Percentiles rank a stretch among this genome's conserved stretches.
Evolutionary conservation across 1,139 yeast species (phyloP).

Genomic region (Debaryomyces subglobosus): DNA sequence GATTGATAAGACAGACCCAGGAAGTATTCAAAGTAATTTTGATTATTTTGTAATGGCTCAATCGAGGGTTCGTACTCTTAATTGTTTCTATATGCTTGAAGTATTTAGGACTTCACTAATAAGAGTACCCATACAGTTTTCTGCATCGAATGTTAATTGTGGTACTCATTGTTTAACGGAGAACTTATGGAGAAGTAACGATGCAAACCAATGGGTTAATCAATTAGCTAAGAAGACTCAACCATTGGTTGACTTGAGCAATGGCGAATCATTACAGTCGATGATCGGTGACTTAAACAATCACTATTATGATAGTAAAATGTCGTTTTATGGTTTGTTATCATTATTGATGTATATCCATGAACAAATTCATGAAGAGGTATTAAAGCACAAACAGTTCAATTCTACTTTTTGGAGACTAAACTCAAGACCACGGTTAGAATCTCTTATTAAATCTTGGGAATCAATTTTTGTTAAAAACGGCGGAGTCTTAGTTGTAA

Average conservation of each 20-base stretch:
- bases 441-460: constrained; percentile 62
- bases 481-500: constrained; percentile 61
- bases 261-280: constrained; percentile 55
- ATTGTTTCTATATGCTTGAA: constrained; percentile 73
- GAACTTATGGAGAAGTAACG: constrained; percentile 66
- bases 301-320: constrained; percentile 42
- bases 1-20: constrained; percentile 34
- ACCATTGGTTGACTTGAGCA: constrained; percentile 53
- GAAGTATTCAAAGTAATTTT: constrained; percentile 49
- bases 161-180: constrained; percentile 78
- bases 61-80: constrained; percentile 83
- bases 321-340: constrained; percentile 61
- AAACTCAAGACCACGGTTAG: constrained; percentile 58
- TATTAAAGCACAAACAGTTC: constrained; percentile 30
- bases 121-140: constrained; percentile 60
- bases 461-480: constrained; percentile 60
- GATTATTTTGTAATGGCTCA: constrained; percentile 81
- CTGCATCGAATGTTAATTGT: constrained; percentile 63
- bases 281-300: constrained; percentile 52
- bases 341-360: constrained; percentile 73
- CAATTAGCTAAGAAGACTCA: constrained; percentile 15
- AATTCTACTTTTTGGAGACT: constrained; percentile 58
- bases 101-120: constrained; percentile 69
- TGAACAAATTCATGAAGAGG: constrained; percentile 63
- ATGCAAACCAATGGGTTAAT: constrained; percentile 60